Conservation (phyloP, 106 monocot species). For the Acorus calamus region DNA sequence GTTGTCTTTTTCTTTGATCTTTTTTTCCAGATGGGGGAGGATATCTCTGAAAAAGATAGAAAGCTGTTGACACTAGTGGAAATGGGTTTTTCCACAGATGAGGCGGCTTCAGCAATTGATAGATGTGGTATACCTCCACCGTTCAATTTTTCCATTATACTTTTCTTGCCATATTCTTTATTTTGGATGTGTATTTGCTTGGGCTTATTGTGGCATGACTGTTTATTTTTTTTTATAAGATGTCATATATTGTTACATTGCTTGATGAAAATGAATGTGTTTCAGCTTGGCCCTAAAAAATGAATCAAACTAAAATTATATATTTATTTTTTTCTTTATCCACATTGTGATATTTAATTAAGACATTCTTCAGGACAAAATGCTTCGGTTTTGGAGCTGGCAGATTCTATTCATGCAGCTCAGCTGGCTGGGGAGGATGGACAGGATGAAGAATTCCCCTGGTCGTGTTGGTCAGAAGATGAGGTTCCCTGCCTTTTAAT, state of each 20-base stretch:
- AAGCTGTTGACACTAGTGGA: slow-evolving; percentile 36
- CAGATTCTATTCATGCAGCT: slow-evolving; percentile 52
- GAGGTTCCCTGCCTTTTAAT: background rate
- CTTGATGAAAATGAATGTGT: background rate
- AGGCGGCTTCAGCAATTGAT: slow-evolving; percentile 42
- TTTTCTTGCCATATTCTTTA: no score
- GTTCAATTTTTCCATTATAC: no score
- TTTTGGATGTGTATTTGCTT: no score
- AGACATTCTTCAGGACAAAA: slow-evolving; percentile 13
- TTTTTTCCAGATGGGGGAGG: slow-evolving; percentile 15
- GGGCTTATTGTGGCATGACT: no score
- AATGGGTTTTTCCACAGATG: slow-evolving; percentile 42
- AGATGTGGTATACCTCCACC: slow-evolving; percentile 40
- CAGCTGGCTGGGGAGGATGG: slow-evolving; percentile 33
- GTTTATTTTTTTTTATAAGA: background rate
- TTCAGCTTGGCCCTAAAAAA: background rate
- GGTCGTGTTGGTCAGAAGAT: slow-evolving; percentile 5
- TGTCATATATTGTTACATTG: background rate
- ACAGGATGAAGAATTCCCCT: background rate
- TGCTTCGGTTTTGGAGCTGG: slow-evolving; percentile 43
- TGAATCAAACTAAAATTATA: background rate
- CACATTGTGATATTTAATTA: background rate
- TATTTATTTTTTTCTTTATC: background rate
- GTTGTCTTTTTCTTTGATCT: background rate
- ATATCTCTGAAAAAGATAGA: slow-evolving; percentile 21